These are phyloP conservation scores for Coemansia guatemalensis DNA, from an alignment of 192 early-diverging fungal species.

Conservation along the genomic window DNA sequence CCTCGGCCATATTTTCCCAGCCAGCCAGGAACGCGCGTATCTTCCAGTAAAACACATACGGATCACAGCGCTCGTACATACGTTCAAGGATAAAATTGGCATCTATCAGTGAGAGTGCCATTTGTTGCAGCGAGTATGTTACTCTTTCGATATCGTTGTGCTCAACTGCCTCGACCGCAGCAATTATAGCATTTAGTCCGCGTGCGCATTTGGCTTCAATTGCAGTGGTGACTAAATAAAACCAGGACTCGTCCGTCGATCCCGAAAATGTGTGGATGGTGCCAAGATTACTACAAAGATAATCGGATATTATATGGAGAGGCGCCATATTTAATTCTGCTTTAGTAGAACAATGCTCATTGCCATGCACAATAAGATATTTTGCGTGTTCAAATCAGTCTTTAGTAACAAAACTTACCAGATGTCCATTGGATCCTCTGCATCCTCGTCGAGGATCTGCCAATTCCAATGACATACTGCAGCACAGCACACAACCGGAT, in stretches of 20 bases:
- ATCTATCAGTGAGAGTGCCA: slow-evolving; percentile 57
- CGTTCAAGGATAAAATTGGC: slow-evolving; percentile 60
- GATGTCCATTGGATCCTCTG: slow-evolving; percentile 67
- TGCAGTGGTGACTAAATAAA: slow-evolving; percentile 88
- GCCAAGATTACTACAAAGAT: slow-evolving; percentile 62
- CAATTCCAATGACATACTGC: slow-evolving; percentile 92
- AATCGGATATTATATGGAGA: slow-evolving; percentile 16
- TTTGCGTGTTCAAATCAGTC: too few species aligned
- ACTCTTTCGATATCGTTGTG: slow-evolving; percentile 54
- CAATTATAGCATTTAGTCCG: slow-evolving; percentile 65
- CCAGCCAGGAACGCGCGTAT: slow-evolving; percentile 88
- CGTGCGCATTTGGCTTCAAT: slow-evolving; percentile 82
- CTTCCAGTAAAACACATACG: slow-evolving; percentile 93
- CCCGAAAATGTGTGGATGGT: slow-evolving; percentile 84
- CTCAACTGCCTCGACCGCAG: slow-evolving; percentile 63
- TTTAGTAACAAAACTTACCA: slow-evolving; percentile 5
- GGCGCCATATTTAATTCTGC: not conserved
- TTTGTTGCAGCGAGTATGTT: slow-evolving; percentile 52
- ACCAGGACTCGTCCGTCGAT: slow-evolving; percentile 93
- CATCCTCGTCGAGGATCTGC: slow-evolving; percentile 68
- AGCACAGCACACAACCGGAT: slow-evolving; percentile 86
- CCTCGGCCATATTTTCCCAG: slow-evolving; percentile 89
- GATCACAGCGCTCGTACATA: slow-evolving; percentile 94
- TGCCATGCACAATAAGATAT: too few species aligned
- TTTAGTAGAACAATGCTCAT: too few species aligned